Conservation (phyloP, 345 rosid species). For the Xanthoceras sorbifolium region DNA sequence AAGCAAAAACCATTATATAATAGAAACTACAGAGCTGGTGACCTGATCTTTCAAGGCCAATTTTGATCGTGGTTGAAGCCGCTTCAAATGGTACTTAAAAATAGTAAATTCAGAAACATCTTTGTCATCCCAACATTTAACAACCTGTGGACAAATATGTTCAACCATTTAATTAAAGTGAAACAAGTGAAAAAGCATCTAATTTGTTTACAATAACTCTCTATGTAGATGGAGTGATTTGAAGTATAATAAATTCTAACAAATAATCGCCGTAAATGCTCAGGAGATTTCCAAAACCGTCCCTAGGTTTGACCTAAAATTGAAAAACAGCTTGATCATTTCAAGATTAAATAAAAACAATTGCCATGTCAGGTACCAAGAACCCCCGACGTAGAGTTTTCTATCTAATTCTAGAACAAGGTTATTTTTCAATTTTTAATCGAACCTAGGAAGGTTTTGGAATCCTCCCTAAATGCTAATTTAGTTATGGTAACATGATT, state of each 20-base stretch:
- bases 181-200: background rate
- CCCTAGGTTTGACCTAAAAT: background rate
- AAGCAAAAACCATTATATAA: background rate
- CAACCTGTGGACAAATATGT: conserved; percentile 24
- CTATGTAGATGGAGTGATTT: conserved; percentile 2
- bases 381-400: background rate
- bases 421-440: background rate
- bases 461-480: background rate
- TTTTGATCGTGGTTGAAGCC: conserved; percentile 20
- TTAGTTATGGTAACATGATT: background rate
- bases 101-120: conserved; percentile 28
- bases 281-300: background rate
- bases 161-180: background rate
- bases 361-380: background rate
- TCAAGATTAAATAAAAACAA: background rate
- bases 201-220: background rate
- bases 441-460: background rate
- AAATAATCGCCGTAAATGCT: background rate
- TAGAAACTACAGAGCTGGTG: background rate
- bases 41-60: conserved; percentile 26
- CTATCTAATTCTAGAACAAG: background rate
- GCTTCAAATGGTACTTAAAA: conserved; percentile 29
- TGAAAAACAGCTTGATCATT: background rate
- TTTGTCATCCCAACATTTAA: conserved; percentile 20
- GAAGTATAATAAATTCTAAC: background rate